Percentiles rank a stretch among this genome's conserved stretches.
Evolutionary conservation across 2,329 filamentous ascomycete species (phyloP).

Genomic region (Rhinocladiella mackenziei): DNA sequence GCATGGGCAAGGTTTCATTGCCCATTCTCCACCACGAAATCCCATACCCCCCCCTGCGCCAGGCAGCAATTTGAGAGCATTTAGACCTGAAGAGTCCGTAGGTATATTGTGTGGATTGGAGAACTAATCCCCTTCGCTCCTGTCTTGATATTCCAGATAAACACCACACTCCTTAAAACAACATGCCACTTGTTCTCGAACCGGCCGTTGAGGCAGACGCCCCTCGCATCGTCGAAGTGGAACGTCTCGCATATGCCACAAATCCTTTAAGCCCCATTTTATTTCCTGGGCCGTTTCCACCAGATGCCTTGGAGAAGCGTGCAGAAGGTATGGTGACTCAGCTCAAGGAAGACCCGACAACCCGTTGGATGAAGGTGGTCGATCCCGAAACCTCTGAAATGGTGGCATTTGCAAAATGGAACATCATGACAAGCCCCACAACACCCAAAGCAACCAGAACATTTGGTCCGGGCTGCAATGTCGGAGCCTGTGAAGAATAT

Average conservation of each 20-base stretch:
- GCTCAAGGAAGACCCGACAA: conserved; percentile 33
- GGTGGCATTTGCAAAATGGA: conserved; percentile 48
- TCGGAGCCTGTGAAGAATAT: conserved; percentile 46
- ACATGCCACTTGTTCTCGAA: conserved; percentile 19
- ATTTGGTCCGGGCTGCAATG: conserved; percentile 43
- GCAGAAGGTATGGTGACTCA: conserved; percentile 39
- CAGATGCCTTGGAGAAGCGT: conserved; percentile 36
- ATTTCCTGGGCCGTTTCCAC: conserved; percentile 29
- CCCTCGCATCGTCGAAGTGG: conserved; percentile 17
- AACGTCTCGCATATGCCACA: conserved; percentile 20
- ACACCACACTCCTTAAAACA: not conserved
- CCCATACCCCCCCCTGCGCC: no score
- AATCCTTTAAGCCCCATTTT: conserved; percentile 25
- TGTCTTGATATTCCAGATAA: not conserved
- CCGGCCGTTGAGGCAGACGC: conserved; percentile 17
- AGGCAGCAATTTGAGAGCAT: no score
- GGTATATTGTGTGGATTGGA: no score
- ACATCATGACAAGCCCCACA: conserved; percentile 35
- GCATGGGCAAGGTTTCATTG: no score
- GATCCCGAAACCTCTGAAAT: conserved; percentile 44
- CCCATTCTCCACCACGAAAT: not conserved
- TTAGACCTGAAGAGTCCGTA: no score
- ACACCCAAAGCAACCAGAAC: conserved; percentile 23
- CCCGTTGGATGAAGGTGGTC: conserved; percentile 49
- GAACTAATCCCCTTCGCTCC: no score